Percentiles rank a stretch among this genome's conserved stretches.
phyloP scores from a whole-genome alignment of 169 alveolate genomes.

The Eimeria brunetti region DNA sequence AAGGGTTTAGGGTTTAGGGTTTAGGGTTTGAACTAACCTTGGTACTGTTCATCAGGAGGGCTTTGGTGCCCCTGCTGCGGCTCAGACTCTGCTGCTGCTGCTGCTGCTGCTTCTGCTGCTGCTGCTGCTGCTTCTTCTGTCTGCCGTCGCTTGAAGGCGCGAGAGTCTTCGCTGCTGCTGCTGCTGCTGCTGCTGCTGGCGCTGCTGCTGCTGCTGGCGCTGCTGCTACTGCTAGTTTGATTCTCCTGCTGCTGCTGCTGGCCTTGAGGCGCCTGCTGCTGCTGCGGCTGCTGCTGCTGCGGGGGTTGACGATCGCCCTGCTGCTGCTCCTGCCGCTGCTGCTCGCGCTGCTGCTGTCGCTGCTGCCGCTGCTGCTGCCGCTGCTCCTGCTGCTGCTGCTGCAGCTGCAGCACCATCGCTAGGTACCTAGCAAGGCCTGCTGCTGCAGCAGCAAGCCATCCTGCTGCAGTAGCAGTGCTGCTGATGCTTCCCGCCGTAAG shows the following conservation, averaged over 20 bases:
- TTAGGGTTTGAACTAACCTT: no score
- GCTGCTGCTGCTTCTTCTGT: no score
- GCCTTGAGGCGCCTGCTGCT: background rate
- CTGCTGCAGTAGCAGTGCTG: background rate
- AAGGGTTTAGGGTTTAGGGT: no score
- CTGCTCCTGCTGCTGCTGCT: slow-evolving; percentile 3
- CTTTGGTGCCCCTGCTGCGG: no score
- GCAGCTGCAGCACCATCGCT: background rate
- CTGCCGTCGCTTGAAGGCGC: no score
- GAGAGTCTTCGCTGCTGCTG: no score
- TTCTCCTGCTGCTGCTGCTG: slow-evolving; percentile 9
- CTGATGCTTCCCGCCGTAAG: background rate
- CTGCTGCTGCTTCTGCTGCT: no score
- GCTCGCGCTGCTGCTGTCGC: background rate
- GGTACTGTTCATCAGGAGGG: no score
- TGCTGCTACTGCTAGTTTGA: background rate
- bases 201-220: slow-evolving; percentile 33
- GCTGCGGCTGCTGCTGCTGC: slow-evolving; percentile 7
- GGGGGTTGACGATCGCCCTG: no score
- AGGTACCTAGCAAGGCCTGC: slow-evolving; percentile 1
- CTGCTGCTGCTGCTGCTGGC: slow-evolving; percentile 37
- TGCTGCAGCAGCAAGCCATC: slow-evolving; percentile 23
- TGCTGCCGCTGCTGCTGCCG: background rate
- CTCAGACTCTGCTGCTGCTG: no score
- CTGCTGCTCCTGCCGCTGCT: background rate